phyloP scores from a whole-genome alignment of 2,329 filamentous ascomycete species.

The Scedosporium dehoogii region DNA sequence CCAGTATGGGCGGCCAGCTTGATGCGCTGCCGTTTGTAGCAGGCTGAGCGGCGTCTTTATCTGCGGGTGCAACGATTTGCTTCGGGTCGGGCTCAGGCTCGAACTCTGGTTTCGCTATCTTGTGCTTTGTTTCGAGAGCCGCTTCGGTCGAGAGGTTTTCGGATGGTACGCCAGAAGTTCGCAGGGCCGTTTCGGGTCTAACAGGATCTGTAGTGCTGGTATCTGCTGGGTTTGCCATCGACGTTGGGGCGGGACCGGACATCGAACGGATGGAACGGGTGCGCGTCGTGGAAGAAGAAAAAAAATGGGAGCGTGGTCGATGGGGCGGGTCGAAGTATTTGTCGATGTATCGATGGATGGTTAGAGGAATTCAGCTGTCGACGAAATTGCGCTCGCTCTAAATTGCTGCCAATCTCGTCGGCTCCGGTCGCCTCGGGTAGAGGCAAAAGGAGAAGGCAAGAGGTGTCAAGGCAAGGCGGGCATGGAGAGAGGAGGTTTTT shows the following conservation, averaged over 20 bases:
- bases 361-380: background rate
- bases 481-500: background rate
- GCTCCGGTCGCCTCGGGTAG: background rate
- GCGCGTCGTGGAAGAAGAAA: background rate
- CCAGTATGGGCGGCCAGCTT: background rate
- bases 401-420: background rate
- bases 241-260: background rate
- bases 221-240: slow-evolving; percentile 6
- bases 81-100: background rate
- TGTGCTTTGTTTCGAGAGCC: background rate
- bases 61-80: background rate
- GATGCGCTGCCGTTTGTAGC: background rate
- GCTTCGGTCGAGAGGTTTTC: background rate
- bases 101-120: background rate
- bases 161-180: background rate
- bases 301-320: background rate
- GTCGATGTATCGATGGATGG: background rate
- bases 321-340: background rate
- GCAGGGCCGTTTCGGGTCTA: background rate
- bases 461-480: background rate
- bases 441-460: background rate
- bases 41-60: background rate
- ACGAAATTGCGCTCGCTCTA: background rate
- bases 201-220: background rate
- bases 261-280: background rate